Percentiles rank a stretch among this genome's conserved stretches.
Conservation (phyloP, 179 eudicot genomes). For the Vitellaria paradoxa region DNA sequence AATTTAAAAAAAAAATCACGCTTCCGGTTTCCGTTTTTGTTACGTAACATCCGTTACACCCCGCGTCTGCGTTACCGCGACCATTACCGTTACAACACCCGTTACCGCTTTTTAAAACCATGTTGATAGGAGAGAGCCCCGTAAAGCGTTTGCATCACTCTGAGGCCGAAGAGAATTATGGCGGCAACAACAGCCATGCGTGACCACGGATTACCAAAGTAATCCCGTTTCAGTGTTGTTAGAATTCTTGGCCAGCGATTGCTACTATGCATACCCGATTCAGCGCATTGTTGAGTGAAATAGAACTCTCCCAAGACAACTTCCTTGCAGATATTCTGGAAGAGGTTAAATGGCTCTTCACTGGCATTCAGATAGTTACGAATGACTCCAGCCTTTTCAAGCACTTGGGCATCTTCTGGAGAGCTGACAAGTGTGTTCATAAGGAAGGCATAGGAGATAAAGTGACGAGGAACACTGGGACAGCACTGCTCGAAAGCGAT, state of each 20-base stretch:
- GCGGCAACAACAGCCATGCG: not conserved
- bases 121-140: too few relatives aligned
- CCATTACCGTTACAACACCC: too few relatives aligned
- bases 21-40: too few relatives aligned
- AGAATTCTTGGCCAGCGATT: not conserved
- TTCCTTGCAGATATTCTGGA: not conserved
- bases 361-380: not conserved
- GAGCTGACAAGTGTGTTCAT: not conserved
- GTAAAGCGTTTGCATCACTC: too few relatives aligned
- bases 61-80: too few relatives aligned
- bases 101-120: too few relatives aligned
- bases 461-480: too few relatives aligned
- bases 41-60: too few relatives aligned
- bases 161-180: too few relatives aligned
- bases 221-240: not conserved
- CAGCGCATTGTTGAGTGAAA: not conserved
- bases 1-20: too few relatives aligned
- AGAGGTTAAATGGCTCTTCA: not conserved
- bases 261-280: not conserved
- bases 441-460: not conserved
- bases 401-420: not conserved
- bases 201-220: not conserved
- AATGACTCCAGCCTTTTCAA: not conserved
- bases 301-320: not conserved
- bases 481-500: conserved; percentile 7